Evolutionary conservation across 148 eudicot species (phyloP), one percentile per base, ranked within the genome.

Genomic region (Oxyria digyna): DNA sequence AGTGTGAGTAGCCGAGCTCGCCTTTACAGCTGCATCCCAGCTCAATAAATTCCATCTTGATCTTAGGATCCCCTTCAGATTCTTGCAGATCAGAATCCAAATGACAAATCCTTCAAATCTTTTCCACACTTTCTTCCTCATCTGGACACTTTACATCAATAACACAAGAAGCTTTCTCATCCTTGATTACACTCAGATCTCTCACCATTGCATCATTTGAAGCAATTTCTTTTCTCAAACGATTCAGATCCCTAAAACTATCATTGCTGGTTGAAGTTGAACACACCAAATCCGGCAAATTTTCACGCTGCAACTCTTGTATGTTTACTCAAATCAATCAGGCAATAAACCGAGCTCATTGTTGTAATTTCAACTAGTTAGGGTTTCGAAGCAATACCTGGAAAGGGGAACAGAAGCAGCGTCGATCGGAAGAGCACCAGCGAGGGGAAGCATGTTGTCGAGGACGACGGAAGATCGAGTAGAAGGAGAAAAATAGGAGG

Each of bases 11-110:
- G 4, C 88, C 84, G 48, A 89, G 88, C 75, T 89, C 96, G 43
- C 87, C 92, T 75, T 79, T 89, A 71, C 96, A 89, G 7, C 81
- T 80, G 68, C 96, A 89, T 35, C 96, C 91, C 68, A 87, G 89
- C 67, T 77, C 65, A 57, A 85, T 76, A 54, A 87, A 73, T 67
- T 81, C 86, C 45, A 17, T 68, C 48, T 59, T 71, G 23, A 35
- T 33, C 55, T 37, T 67, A 10, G 21, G 38, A 52, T 67, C 54
- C 29, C 40, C 70, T 67, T 79, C 74, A 26, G 29, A 71, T 23
- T 73, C 76, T 66, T 76, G 79, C 37, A 35, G 1, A 62, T 85
- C 85, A 42, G 80, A 74, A 70, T 48, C 70, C 79, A 89, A 74
- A 72, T 89, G 96, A 48, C 96, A 89, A 62, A 89, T 89, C 73